These are phyloP conservation scores for Xanthoparmelia taractica DNA, from an alignment of 495 filamentous ascomycete species.

Conservation along the genomic window DNA sequence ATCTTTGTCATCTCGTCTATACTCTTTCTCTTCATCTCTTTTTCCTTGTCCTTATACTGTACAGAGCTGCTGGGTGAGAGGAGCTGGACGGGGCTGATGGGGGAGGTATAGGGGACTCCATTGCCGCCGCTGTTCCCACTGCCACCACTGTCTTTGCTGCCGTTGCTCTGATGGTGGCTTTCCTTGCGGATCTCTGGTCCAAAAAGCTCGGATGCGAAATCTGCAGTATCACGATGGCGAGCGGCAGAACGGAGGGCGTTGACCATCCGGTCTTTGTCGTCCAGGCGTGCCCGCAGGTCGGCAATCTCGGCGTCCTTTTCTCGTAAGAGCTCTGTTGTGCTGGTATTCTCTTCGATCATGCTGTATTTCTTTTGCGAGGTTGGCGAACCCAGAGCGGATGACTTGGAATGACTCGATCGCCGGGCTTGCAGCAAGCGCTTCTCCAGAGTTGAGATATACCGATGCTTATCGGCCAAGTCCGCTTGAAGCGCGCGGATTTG, in stretches of 20 bases:
- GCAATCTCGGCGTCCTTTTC: constrained; percentile 94
- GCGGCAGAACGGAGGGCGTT: constrained; percentile 78
- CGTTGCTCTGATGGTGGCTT: constrained; percentile 30
- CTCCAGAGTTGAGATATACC: constrained; percentile 90
- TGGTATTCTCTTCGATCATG: constrained; percentile 59
- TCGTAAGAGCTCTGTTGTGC: constrained; percentile 57
- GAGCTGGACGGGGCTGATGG: constrained; percentile 27
- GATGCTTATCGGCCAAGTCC: constrained; percentile 91
- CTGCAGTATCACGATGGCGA: constrained; percentile 80
- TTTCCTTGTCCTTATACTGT: constrained; percentile 24
- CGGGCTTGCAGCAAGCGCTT: constrained; percentile 86
- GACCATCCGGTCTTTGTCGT: constrained; percentile 95
- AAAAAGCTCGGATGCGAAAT: constrained; percentile 41
- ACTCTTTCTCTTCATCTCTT: constrained; percentile 54
- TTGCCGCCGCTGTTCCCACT: constrained; percentile 18
- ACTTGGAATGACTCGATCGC: constrained; percentile 78
- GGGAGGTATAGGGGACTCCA: background rate
- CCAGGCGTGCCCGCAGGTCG: constrained; percentile 78
- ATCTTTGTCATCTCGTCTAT: constrained; percentile 85
- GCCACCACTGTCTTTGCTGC: constrained; percentile 29
- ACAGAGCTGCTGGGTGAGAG: constrained; percentile 23
- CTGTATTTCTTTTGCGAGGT: constrained; percentile 46
- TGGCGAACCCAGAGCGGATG: constrained; percentile 58
- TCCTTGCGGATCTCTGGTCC: constrained; percentile 31
- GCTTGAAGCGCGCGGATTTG: constrained; percentile 85